Percentiles rank a stretch among this genome's conserved stretches.
Conservation (phyloP, 148 eudicot genomes). For the Rheum nobile region DNA sequence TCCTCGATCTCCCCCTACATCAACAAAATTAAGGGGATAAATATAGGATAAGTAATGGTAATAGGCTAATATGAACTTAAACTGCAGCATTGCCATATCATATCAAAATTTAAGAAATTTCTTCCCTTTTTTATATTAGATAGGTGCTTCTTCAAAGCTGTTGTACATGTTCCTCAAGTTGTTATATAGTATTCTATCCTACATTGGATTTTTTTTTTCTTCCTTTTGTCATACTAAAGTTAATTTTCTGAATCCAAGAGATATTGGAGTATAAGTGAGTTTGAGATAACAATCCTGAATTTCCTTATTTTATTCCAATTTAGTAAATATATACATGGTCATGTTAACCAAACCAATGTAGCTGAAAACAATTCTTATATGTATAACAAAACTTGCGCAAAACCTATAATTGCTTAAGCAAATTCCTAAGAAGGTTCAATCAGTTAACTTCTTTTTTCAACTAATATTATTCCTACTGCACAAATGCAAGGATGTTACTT, state of each 20-base stretch:
- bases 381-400: background rate
- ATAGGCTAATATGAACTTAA: too few relatives aligned
- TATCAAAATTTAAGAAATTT: too few relatives aligned
- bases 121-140: too few relatives aligned
- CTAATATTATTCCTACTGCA: background rate
- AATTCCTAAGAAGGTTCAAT: too few relatives aligned
- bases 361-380: too few relatives aligned
- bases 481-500: background rate
- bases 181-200: too few relatives aligned
- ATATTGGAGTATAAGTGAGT: background rate
- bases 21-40: background rate
- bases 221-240: background rate
- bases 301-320: too few relatives aligned
- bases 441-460: background rate
- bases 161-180: too few relatives aligned
- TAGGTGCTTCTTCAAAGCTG: too few relatives aligned
- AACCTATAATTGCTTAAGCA: background rate
- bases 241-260: background rate
- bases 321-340: too few relatives aligned
- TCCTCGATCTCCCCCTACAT: slow-evolving; percentile 50
- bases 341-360: too few relatives aligned
- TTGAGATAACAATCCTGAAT: background rate
- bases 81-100: too few relatives aligned
- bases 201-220: background rate
- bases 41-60: background rate